Percentiles rank a stretch among this genome's conserved stretches.
Conservation (phyloP, 176 grass and related monocot species). For the Triticum timopheevii region DNA sequence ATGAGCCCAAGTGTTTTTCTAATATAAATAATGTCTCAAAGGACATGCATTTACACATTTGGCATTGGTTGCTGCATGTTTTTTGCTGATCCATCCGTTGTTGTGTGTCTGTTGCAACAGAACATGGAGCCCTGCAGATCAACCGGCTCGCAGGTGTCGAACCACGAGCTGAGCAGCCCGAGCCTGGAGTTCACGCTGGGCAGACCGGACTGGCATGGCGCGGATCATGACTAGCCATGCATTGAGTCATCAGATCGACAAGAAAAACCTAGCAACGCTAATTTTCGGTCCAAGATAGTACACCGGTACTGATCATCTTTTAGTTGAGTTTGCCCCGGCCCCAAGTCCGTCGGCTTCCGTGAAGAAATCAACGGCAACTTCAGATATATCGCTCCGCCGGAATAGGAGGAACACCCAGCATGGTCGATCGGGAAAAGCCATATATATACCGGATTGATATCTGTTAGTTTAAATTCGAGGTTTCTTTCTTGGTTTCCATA, state of each 20-base stretch:
- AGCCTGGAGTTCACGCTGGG: constrained; percentile 95
- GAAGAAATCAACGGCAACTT: background rate
- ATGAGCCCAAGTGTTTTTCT: background rate
- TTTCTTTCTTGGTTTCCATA: background rate
- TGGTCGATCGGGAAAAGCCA: background rate
- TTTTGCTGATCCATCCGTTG: background rate
- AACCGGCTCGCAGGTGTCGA: constrained; percentile 64
- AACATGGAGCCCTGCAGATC: constrained; percentile 73
- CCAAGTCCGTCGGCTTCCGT: background rate
- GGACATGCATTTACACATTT: background rate
- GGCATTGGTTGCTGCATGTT: background rate
- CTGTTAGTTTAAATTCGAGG: constrained; percentile 26
- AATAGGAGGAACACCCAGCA: background rate
- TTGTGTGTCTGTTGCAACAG: constrained; percentile 19
- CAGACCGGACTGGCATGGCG: constrained; percentile 69
- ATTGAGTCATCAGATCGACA: background rate
- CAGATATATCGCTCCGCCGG: too few species aligned
- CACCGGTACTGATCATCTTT: background rate
- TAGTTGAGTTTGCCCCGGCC: background rate
- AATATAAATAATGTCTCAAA: background rate
- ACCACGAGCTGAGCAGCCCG: constrained; percentile 72
- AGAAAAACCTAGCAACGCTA: constrained; percentile 25
- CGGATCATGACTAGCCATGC: constrained; percentile 59
- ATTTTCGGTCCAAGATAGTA: constrained; percentile 31
- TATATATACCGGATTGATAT: constrained; percentile 1